Evolutionary conservation across 805 yeast genomes (phyloP).

Genomic region (Nakazawaea laoshanensis): DNA sequence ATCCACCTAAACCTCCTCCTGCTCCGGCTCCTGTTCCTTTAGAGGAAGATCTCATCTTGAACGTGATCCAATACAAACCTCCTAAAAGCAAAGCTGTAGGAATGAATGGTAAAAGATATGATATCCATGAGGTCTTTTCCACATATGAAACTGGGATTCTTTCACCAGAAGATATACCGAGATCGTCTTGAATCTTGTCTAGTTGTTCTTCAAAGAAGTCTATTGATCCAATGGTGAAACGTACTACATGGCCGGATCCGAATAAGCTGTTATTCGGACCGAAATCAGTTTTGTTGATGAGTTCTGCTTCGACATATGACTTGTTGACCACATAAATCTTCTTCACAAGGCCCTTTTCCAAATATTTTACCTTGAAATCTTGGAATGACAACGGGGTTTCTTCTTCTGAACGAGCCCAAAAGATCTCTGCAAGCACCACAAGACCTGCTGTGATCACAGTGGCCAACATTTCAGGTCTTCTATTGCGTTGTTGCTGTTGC

Average conservation of each 20-base stretch:
- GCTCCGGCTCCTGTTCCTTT: slow-evolving; percentile 35
- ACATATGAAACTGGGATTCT: slow-evolving; percentile 78
- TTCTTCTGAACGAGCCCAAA: slow-evolving; percentile 3
- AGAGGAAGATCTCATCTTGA: slow-evolving; percentile 39
- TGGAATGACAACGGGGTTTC: slow-evolving; percentile 69
- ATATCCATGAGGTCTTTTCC: slow-evolving; percentile 58
- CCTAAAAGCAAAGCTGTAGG: slow-evolving; percentile 90
- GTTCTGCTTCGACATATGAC: slow-evolving; percentile 60
- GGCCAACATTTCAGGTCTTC: slow-evolving; percentile 9
- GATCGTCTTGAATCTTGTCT: slow-evolving; percentile 65
- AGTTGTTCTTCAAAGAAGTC: slow-evolving; percentile 81
- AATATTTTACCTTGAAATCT: slow-evolving; percentile 69
- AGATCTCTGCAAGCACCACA: slow-evolving; percentile 1
- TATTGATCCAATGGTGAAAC: slow-evolving; percentile 81
- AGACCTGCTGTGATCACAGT: slow-evolving; percentile 1
- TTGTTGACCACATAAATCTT: slow-evolving; percentile 72
- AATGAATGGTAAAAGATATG: slow-evolving; percentile 60
- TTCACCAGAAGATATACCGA: slow-evolving; percentile 49
- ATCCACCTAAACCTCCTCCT: slow-evolving; percentile 74
- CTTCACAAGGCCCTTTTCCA: slow-evolving; percentile 72
- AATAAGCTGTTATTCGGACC: slow-evolving; percentile 8
- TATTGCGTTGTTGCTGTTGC: slow-evolving; percentile 12
- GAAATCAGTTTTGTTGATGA: slow-evolving; percentile 20
- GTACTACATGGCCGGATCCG: slow-evolving; percentile 18
- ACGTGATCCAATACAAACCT: slow-evolving; percentile 75